Percentiles rank a stretch among this genome's conserved stretches.
Conservation (phyloP, 2,329 filamentous ascomycete genomes). For the Botrytis aclada region DNA sequence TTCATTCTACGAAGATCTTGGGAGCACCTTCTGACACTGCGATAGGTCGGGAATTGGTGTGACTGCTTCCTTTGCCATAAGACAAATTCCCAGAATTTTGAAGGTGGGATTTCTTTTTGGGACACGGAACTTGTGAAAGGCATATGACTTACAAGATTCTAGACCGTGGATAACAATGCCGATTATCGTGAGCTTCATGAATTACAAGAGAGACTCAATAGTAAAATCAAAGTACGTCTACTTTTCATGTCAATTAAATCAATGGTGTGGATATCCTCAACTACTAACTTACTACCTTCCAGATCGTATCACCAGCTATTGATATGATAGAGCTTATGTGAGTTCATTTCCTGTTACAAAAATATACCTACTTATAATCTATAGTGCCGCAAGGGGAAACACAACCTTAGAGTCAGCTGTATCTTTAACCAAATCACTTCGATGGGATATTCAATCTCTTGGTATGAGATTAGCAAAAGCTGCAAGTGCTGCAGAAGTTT, state of each 20-base stretch:
- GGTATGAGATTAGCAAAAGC: constrained; percentile 71
- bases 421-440: constrained; percentile 75
- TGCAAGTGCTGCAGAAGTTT: constrained; percentile 59
- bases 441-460: constrained; percentile 77
- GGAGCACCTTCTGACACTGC: background rate
- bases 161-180: constrained; percentile 68
- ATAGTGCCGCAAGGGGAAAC: constrained; percentile 67
- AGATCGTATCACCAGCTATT: constrained; percentile 87
- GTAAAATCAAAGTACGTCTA: constrained; percentile 71
- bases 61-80: constrained; percentile 81
- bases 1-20: background rate
- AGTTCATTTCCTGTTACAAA: constrained; percentile 40
- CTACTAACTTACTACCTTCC: constrained; percentile 7
- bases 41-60: constrained; percentile 72
- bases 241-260: background rate
- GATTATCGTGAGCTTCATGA: constrained; percentile 64
- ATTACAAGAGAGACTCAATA: constrained; percentile 72
- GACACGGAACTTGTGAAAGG: background rate
- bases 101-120: constrained; percentile 46
- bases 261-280: background rate
- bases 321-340: constrained; percentile 90
- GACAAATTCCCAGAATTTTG: constrained; percentile 74
- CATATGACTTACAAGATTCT: constrained; percentile 11
- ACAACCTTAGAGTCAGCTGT: constrained; percentile 82
- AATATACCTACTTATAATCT: constrained; percentile 25